Evolutionary conservation across 2,329 filamentous ascomycete genomes (phyloP).

Genomic region (Penicillium nordicum): DNA sequence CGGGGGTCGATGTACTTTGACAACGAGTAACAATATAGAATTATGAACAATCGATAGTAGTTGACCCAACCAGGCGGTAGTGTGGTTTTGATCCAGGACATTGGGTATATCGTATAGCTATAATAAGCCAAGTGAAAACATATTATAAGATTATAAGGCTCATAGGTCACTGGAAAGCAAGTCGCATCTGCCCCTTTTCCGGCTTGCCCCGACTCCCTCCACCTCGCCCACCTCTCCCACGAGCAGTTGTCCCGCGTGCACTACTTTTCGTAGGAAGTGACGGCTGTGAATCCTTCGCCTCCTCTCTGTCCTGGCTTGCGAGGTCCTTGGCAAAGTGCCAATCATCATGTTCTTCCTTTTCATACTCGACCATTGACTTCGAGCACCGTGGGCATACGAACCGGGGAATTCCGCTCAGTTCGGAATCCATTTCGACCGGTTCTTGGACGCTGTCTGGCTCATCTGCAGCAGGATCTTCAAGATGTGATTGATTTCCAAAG

Average conservation of each 20-base stretch:
- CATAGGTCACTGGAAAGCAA: conserved; percentile 30
- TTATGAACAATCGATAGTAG: background rate
- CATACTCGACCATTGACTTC: conserved; percentile 54
- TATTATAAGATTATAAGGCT: background rate
- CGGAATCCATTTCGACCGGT: background rate
- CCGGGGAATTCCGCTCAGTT: background rate
- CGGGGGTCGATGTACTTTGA: background rate
- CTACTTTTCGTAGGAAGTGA: conserved; percentile 10
- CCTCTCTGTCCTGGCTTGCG: conserved; percentile 60
- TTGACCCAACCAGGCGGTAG: background rate
- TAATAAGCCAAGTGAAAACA: background rate
- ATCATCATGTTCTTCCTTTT: conserved; percentile 75
- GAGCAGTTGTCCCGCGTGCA: conserved; percentile 17
- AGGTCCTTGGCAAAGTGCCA: conserved; percentile 94
- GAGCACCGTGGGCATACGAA: conserved; percentile 65
- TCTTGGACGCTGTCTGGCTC: background rate
- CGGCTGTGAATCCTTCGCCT: conserved; percentile 20
- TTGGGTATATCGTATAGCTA: conserved; percentile 2
- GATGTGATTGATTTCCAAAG: conserved; percentile 46
- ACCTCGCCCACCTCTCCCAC: conserved; percentile 25
- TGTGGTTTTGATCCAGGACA: background rate
- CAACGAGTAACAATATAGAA: background rate
- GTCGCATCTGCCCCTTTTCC: conserved; percentile 37
- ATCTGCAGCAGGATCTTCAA: background rate
- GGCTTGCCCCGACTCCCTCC: conserved; percentile 28